phyloP scores from a whole-genome alignment of 192 early-diverging fungal species.

The Gamsiella multidivaricata region DNA sequence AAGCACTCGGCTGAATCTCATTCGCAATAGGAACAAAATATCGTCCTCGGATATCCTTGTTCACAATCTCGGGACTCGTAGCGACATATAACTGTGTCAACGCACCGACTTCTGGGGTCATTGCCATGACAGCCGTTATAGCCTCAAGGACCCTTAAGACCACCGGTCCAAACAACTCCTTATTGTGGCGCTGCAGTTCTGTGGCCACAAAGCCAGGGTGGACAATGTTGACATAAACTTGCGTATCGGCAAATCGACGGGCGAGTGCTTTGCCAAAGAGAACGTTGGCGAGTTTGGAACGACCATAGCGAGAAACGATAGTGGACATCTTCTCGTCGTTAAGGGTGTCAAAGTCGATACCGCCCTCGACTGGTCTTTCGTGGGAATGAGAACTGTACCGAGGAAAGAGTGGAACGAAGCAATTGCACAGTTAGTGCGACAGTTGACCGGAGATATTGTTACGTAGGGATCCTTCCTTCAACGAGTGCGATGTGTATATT shows the following conservation, averaged over 20 bases:
- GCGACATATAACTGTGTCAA: slow-evolving; percentile 60
- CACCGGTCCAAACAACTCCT: not conserved
- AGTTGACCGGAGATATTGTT: not conserved
- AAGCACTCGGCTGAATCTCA: slow-evolving; percentile 13
- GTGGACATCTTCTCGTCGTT: slow-evolving; percentile 32
- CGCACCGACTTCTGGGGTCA: slow-evolving; percentile 41
- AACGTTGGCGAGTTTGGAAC: slow-evolving; percentile 65
- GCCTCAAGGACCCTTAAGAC: not conserved
- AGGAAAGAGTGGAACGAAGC: slow-evolving; percentile 8
- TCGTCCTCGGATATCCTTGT: slow-evolving; percentile 45
- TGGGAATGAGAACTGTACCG: slow-evolving; percentile 11
- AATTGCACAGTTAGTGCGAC: slow-evolving; percentile 1
- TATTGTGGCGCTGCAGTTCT: slow-evolving; percentile 8
- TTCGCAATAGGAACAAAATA: slow-evolving; percentile 34
- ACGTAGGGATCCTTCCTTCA: not conserved
- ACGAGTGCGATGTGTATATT: not conserved
- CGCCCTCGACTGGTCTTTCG: slow-evolving; percentile 17
- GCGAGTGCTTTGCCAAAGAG: slow-evolving; percentile 49
- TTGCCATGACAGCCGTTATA: slow-evolving; percentile 1
- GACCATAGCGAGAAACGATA: slow-evolving; percentile 39
- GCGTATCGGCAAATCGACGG: slow-evolving; percentile 23
- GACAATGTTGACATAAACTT: slow-evolving; percentile 40
- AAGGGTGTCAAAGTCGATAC: slow-evolving; percentile 54
- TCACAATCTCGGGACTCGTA: slow-evolving; percentile 62
- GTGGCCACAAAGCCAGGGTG: slow-evolving; percentile 54